These are phyloP conservation scores for Capronia epimyces DNA, from an alignment of 2,329 filamentous ascomycete genomes.

Conservation along the genomic window DNA sequence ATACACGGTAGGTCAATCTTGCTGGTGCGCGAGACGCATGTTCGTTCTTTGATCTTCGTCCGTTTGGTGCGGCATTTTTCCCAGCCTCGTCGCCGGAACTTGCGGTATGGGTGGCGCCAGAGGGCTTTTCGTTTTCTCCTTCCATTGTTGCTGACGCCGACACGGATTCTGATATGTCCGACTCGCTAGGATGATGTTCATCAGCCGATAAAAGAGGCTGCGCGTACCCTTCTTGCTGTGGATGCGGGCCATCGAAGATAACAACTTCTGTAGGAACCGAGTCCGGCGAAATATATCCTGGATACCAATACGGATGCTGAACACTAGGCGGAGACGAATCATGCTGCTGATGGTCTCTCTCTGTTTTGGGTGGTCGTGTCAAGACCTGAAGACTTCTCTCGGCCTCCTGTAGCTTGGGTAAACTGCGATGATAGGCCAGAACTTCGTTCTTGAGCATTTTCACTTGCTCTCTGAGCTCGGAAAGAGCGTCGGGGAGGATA, in stretches of 20 bases:
- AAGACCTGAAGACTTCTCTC: not conserved
- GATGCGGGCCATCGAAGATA: not conserved
- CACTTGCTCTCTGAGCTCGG: not conserved
- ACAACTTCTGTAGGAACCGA: not conserved
- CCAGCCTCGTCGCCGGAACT: not conserved
- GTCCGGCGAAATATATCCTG: not conserved
- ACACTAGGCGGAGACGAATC: not conserved
- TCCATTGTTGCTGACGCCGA: not conserved
- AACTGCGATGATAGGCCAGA: not conserved
- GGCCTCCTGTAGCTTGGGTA: not conserved
- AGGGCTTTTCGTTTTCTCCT: not conserved
- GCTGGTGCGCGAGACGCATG: not conserved
- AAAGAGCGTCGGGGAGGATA: not conserved
- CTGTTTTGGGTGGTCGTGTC: not conserved
- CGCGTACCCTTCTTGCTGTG: not conserved
- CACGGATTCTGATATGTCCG: not conserved
- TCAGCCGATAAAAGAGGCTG: not conserved
- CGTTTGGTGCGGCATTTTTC: not conserved
- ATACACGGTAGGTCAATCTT: not conserved
- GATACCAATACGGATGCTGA: not conserved
- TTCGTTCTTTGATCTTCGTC: not conserved
- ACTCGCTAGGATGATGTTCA: not conserved
- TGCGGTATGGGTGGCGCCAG: not conserved
- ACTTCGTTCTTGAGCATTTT: not conserved
- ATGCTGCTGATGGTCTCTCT: not conserved